Base-by-base conservation (phyloP, 2,329 filamentous ascomycete genomes). In the Claviceps lovelessii region DNA sequence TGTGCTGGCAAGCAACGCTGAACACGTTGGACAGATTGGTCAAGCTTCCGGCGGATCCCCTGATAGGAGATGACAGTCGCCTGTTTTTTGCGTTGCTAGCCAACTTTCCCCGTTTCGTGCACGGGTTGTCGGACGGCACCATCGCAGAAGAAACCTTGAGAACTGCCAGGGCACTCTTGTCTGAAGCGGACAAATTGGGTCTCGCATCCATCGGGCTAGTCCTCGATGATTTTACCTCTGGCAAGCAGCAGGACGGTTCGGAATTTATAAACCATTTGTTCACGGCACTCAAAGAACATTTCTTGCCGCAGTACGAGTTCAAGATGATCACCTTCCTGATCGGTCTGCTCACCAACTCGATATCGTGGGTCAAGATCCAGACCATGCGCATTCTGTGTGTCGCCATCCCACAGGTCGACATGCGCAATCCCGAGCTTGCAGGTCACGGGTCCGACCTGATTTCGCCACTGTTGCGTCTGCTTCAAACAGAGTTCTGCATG, bases 401-500 rank as follows among this genome's bases (percentile, higher is more conserved):
- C 23, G 74, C 95, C 56, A 86, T 98, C 49, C 88, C 90, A 0
- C 85, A 91, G 53, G 86, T 96, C 37, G 90, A 98, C 64, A 95
- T 97, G 86, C 84, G 85, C 54, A 90, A 90, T 62, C 83, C 86
- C 0, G 90, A 95, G 60, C 88, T 98, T 59, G 86, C 90, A 5
- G 85, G 83, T 8, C 90, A 97, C 67, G 91, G 93, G 0, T 90
- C 91, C 1, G 94, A 98, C 69, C 78, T 98, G 50, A 95, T 98
- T 55, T 96, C 93, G 1, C 94, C 93, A 0, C 76, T 98, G 0
- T 73, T 98, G 54, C 83, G 93, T 54, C 76, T 98, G 23, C 72
- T 98, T 44, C 90, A 96, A 66, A 96, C 91, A 1, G 89, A 95
- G 57, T 90, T 90, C 63, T 97, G 90, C 67, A 89, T 93, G 68